These are phyloP conservation scores for Lactarius trivialis DNA, from an alignment of 768 basidiomycete species.

Conservation along the genomic window DNA sequence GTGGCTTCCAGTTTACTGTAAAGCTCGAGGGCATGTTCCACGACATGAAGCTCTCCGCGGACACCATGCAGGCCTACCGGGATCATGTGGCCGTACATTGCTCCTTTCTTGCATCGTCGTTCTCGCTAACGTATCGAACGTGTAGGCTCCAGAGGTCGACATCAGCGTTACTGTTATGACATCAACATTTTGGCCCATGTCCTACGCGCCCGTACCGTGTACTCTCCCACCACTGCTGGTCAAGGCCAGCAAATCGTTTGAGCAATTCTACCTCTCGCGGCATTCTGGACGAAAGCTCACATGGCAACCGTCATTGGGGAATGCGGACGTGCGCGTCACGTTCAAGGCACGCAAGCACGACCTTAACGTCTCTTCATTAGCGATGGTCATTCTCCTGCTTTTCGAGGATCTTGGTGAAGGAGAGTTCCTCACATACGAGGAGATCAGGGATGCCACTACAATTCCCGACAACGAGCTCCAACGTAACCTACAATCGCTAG, in stretches of 20 bases:
- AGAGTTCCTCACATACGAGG: conserved; percentile 71
- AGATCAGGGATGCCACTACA: conserved; percentile 68
- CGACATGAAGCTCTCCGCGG: conserved; percentile 85
- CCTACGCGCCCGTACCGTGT: conserved; percentile 57
- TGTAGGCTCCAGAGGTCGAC: conserved; percentile 67
- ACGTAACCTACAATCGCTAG: conserved; percentile 92
- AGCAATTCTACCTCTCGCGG: conserved; percentile 81
- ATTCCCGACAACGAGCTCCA: conserved; percentile 76
- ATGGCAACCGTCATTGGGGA: conserved; percentile 88
- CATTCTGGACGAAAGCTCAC: conserved; percentile 88
- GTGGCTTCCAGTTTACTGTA: conserved; percentile 94
- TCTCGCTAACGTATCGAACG: conserved; percentile 11
- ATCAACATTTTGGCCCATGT: conserved; percentile 93
- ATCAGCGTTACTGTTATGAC: conserved; percentile 91
- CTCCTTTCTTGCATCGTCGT: background rate
- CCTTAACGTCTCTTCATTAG: conserved; percentile 87
- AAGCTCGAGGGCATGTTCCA: conserved; percentile 99
- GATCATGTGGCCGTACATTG: conserved; percentile 55
- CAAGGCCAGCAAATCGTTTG: conserved; percentile 67
- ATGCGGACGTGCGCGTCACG: conserved; percentile 75
- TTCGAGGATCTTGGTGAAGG: conserved; percentile 69
- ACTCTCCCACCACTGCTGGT: conserved; percentile 59
- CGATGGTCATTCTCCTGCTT: conserved; percentile 77
- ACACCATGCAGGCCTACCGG: conserved; percentile 73
- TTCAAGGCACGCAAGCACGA: conserved; percentile 84